Evolutionary conservation across 1,284 basidiomycete species (phyloP), one percentile per base, ranked within the genome.

Genomic region (Fomitopsis schrenkii): DNA sequence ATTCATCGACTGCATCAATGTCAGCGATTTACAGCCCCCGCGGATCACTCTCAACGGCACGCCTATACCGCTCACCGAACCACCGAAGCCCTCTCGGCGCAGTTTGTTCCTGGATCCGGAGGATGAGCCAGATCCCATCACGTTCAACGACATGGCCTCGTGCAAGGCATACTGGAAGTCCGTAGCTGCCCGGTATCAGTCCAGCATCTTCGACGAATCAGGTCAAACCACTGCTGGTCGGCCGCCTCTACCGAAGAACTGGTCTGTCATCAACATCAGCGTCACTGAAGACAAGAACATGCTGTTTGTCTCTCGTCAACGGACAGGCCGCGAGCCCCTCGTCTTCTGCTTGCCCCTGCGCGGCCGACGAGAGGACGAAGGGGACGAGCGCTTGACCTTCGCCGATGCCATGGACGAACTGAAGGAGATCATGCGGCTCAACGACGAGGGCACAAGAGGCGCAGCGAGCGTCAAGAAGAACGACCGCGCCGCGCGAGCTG

Each of bases 291-390:
- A 97, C 69, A 86, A 86, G 64, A 88, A 85, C 66, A 91, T 91
- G 4, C 81, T 99, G 71, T 89, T 98, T 64, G 75, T 98, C 50
- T 89, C 93, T 1, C 88, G 95, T 14, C 90, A 95, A 66, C 82
- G 88, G 42, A 80, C 84, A 2, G 79, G 81, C 3, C 75, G 77
- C 7, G 77, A 82, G 2, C 91, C 94, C 0, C 76, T 97, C 33
- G 81, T 97, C 12, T 95, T 98, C 74, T 93, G 91, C 65, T 79
- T 99, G 5, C 97, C 97, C 0, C 79, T 99, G 33, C 90, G 93
- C 65, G 91, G 91, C 26, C 81, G 93, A 50, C 80, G 94, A 56
- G 94, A 95, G 46, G 80, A 79, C n/a, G 80, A 79, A 2, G 90
- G 90, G 15, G 90, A 90, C 12, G 90, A 93, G 36, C 81, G 88